Percentiles rank a stretch among this genome's conserved stretches.
These are phyloP conservation scores for Arthroderma uncinatum DNA, from an alignment of 2,329 filamentous ascomycete genomes.

Conservation along the genomic window DNA sequence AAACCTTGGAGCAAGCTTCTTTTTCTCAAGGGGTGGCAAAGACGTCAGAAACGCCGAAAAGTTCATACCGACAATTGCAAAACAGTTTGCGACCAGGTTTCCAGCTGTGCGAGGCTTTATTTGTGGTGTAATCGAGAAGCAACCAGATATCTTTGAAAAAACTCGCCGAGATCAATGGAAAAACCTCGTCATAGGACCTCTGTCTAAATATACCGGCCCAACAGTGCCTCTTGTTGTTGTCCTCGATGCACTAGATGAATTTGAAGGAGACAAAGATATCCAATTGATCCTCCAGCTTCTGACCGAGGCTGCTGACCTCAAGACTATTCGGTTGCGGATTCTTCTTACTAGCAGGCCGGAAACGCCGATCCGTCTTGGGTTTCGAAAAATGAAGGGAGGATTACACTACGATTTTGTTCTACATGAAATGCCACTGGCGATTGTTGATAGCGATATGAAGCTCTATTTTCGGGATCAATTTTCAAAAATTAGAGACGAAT, in stretches of 20 bases:
- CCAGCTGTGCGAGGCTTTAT: neutral
- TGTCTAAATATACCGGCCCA: neutral
- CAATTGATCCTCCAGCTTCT: slow-evolving; percentile 18
- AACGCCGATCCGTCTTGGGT: slow-evolving; percentile 18
- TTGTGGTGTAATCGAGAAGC: neutral
- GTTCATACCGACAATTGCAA: slow-evolving; percentile 20
- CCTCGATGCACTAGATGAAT: slow-evolving; percentile 23
- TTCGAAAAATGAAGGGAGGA: slow-evolving; percentile 13
- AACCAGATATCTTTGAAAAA: neutral
- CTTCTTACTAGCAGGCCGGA: slow-evolving; percentile 25
- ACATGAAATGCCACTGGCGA: slow-evolving; percentile 16
- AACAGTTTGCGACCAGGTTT: slow-evolving; percentile 6
- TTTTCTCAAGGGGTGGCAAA: slow-evolving; percentile 19
- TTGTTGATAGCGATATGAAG: slow-evolving; percentile 11
- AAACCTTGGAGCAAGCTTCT: slow-evolving; percentile 10
- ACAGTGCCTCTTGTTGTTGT: slow-evolving; percentile 13
- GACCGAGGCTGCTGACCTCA: neutral
- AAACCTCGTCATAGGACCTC: neutral
- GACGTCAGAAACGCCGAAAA: slow-evolving; percentile 14
- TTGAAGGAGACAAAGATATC: slow-evolving; percentile 17
- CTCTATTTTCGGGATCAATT: neutral
- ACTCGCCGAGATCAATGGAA: neutral
- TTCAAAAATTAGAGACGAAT: neutral
- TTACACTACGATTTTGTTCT: slow-evolving; percentile 18
- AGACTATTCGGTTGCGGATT: slow-evolving; percentile 14